Evolutionary conservation across 139 green algal species (phyloP), one percentile per base, ranked within the genome.

Genomic region (Micractinium sp.): DNA sequence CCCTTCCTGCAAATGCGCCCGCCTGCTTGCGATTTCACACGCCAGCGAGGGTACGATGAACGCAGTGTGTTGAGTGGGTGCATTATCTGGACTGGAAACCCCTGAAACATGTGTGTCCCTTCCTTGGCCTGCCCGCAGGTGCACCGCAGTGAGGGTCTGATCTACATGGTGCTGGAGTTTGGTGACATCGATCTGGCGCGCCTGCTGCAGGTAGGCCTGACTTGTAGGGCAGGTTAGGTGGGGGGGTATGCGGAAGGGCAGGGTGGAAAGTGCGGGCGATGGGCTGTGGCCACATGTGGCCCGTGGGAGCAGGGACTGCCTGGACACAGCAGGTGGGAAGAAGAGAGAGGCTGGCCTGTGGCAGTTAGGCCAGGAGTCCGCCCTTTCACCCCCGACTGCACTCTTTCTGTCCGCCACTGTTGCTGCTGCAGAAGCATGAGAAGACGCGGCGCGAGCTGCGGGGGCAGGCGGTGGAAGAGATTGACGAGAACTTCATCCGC

Each of bases 81-180:
- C n/a, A n/a, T n/a, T 35, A 35, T 41, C 74, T 81, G 74, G 33
- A 13, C 33, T 81, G 47, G 9, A 56, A 56, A 56, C 47, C 47
- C 47, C 47, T 56, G 47, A 5, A 56, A 56, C 5, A 56, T 56
- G 47, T 56, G 29, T 41, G 22, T 23, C 23, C 18, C 3, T 3
- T 81, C 18, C 74, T 81, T 81, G 14, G 23, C 35, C 16, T 27
- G 12, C 33, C 82, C 29, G 53, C 81, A 91, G 88, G 85, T 93
- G 78, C 71, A 90, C 87, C 74, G 73, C 36, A 69, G 33, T 35
- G 85, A 93, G 81, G 86, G 81, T 29, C 63, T 93, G 3, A 98
- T 99, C 81, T 99, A 98, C 91, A 95, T 99, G 95, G 95, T 99
- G 76, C 94, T 99, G 67, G 97, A 99, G 95, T 99, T 97, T 86